Base-by-base conservation (phyloP, 306 rosid species). In the Lathyrus aphaca region DNA sequence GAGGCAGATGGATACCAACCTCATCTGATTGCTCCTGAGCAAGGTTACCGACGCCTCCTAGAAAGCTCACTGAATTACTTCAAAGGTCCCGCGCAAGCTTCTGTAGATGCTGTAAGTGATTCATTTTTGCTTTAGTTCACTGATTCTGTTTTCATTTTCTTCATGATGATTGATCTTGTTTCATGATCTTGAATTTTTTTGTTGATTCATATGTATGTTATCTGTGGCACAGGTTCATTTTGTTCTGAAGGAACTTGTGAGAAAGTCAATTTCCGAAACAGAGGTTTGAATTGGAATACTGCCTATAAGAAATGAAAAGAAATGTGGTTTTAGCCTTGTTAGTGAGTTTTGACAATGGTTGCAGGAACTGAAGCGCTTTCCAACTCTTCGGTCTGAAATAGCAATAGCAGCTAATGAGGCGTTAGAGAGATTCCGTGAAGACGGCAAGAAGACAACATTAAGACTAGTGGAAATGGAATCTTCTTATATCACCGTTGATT, bases 1-100 rank as follows among this genome's bases (percentile, higher is more conserved):
- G 99, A 94, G 86, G 95, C 99, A 25, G 99, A 94, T 68, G 99
- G 99, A 58, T 94, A 94, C 81, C 99, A 89, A 70, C 97, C 97
- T 10, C 97, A 91, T 81, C 79, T 91, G 79, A 89, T 91, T 8
- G 97, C 97, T 15, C 97, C 96, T 0, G 97, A 91, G 82, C 97
- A 91, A 82, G 97, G 97, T 68, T 91, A 91, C 72, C 88, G 97
- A 43, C 96, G 99, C 56, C 89, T 94, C 66, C 86, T 94, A 39
- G 97, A 94, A 55, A 86, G 95, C 38, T 66, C 99, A 42, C 86
- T 94, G 11, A 82, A 76, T 62, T 94, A 86, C 81, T 94, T 94
- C 74, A 89, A 87, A 74, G 99, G 97, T 60, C 99, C 99, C 0
- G 92, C 99, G 4, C 96, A 94, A 85, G 96, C 97, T 71, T 91